Evolutionary conservation across 768 basidiomycete genomes (phyloP).

Genomic region (Glaciozyma antarctica): DNA sequence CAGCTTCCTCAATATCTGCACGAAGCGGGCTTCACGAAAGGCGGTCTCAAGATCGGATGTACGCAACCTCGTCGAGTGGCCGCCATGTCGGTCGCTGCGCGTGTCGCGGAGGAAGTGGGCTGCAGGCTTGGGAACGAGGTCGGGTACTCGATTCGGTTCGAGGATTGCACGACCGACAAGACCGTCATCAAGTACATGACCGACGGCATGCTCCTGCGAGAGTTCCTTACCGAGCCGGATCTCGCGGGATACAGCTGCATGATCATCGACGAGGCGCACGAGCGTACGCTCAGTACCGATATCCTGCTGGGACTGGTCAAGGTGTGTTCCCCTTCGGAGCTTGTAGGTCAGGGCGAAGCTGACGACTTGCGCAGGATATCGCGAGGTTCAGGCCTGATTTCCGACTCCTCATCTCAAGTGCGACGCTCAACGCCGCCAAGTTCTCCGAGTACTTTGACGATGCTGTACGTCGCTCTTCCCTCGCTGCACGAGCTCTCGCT

Average conservation of each 20-base stretch:
- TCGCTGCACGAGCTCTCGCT: too few species aligned
- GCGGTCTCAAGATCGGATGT: slow-evolving; percentile 82
- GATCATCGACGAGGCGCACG: slow-evolving; percentile 98
- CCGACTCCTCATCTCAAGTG: slow-evolving; percentile 83
- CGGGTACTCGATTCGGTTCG: slow-evolving; percentile 99
- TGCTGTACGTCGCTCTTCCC: slow-evolving; percentile 42
- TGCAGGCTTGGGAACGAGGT: slow-evolving; percentile 95
- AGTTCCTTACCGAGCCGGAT: slow-evolving; percentile 95
- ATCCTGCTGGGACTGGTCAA: slow-evolving; percentile 97
- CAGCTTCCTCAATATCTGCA: slow-evolving; percentile 97
- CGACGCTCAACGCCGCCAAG: slow-evolving; percentile 95
- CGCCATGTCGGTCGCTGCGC: slow-evolving; percentile 97
- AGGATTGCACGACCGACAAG: slow-evolving; percentile 98
- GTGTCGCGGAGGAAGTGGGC: slow-evolving; percentile 98
- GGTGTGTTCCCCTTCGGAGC: slow-evolving; percentile 50
- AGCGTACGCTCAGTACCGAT: slow-evolving; percentile 93
- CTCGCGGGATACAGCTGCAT: slow-evolving; percentile 86
- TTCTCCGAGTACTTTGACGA: slow-evolving; percentile 96
- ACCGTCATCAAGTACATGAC: slow-evolving; percentile 98
- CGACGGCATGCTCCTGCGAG: slow-evolving; percentile 93
- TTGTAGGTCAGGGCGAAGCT: background rate
- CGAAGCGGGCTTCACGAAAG: slow-evolving; percentile 86
- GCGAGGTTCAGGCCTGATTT: slow-evolving; percentile 92
- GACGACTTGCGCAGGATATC: slow-evolving; percentile 60
- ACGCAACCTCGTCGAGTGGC: slow-evolving; percentile 98